Evolutionary conservation across 176 grass and related monocot genomes (phyloP).

Genomic region (Triticum turgidum): DNA sequence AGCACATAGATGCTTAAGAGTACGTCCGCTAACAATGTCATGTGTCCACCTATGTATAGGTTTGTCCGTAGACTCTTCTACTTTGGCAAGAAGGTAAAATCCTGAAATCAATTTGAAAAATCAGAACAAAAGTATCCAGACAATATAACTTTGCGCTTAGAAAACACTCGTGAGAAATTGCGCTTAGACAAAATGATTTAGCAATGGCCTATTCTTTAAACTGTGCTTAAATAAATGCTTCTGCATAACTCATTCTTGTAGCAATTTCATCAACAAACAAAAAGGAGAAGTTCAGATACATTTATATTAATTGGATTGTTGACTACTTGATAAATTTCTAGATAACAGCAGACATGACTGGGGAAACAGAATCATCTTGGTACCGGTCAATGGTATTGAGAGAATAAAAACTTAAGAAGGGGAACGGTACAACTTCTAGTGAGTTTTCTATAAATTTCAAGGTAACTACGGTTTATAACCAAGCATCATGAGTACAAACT

Average conservation of each 20-base stretch:
- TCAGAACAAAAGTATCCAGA: background rate
- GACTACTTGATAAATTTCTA: background rate
- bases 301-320: background rate
- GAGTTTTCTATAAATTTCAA: background rate
- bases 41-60: slow-evolving; percentile 41
- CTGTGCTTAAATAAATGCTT: too few relatives aligned
- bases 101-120: slow-evolving; percentile 39
- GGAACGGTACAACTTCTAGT: background rate
- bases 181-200: background rate
- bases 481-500: background rate
- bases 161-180: background rate
- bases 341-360: background rate
- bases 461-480: background rate
- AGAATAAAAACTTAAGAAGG: background rate
- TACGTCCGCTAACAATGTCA: too few relatives aligned
- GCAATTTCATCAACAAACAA: background rate
- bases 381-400: background rate
- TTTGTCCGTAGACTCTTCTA: slow-evolving; percentile 75
- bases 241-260: too few relatives aligned
- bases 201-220: too few relatives aligned
- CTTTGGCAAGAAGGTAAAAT: slow-evolving; percentile 92
- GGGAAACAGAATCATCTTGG: background rate
- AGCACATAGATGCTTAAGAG: too few relatives aligned
- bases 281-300: background rate
- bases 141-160: too few relatives aligned